Evolutionary conservation across 768 basidiomycete genomes (phyloP).

Genomic region (Chlorophyllum brunneum): DNA sequence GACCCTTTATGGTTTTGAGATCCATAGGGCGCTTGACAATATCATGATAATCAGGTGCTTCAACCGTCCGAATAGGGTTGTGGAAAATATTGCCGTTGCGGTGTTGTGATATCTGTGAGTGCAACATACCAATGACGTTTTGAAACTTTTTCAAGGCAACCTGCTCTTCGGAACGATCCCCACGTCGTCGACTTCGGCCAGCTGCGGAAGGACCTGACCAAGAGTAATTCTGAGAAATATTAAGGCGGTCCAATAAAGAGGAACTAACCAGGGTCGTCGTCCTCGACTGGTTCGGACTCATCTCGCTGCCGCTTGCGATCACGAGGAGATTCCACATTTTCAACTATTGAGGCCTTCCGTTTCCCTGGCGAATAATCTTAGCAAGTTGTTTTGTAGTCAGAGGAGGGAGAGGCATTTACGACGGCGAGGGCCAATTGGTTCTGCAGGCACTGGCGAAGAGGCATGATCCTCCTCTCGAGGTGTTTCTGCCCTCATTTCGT

Average conservation of each 20-base stretch:
- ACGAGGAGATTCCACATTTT: conserved; percentile 41
- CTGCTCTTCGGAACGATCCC: conserved; percentile 41
- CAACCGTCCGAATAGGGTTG: conserved; percentile 82
- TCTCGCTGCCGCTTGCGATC: conserved; percentile 61
- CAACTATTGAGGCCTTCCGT: conserved; percentile 58
- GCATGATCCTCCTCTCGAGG: conserved; percentile 29
- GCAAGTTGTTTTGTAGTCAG: not conserved
- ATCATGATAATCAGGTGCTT: conserved; percentile 89
- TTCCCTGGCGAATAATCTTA: conserved; percentile 39
- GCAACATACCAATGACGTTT: conserved; percentile 75
- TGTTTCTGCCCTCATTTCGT: conserved; percentile 25
- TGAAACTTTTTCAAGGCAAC: conserved; percentile 72
- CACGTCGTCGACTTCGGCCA: conserved; percentile 10
- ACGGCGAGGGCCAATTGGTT: conserved; percentile 22
- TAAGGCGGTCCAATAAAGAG: not conserved
- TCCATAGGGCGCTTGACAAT: conserved; percentile 96
- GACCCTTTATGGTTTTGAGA: conserved; percentile 86
- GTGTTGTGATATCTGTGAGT: conserved; percentile 79
- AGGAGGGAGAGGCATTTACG: conserved; percentile 23
- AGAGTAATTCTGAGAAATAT: conserved; percentile 7
- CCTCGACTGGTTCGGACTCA: conserved; percentile 63
- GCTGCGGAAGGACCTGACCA: conserved; percentile 9
- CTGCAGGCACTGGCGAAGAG: conserved; percentile 24
- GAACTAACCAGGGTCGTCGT: conserved; percentile 52
- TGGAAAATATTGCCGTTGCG: conserved; percentile 89